Evolutionary conservation across 495 filamentous ascomycete species (phyloP).

Genomic region (Xylaria intraflava): DNA sequence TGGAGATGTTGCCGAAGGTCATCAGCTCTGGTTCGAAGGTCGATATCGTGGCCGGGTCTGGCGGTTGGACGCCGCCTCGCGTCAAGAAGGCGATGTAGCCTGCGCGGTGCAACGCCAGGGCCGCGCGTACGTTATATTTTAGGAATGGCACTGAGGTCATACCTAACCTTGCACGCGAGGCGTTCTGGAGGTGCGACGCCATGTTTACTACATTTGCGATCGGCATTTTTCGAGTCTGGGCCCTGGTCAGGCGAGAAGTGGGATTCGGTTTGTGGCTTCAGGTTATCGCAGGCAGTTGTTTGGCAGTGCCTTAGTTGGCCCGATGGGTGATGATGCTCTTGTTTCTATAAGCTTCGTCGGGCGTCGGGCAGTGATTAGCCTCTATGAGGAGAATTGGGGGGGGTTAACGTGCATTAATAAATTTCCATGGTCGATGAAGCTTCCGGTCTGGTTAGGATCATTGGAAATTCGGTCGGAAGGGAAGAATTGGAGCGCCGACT

Average conservation of each 20-base stretch:
- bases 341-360: too few relatives aligned
- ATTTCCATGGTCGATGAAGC: neutral
- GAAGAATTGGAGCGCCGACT: slow-evolving; percentile 8
- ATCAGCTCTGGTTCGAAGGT: slow-evolving; percentile 53
- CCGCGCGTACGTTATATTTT: slow-evolving; percentile 70
- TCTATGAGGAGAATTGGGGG: neutral
- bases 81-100: slow-evolving; percentile 81
- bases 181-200: slow-evolving; percentile 93
- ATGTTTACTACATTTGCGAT: slow-evolving; percentile 72
- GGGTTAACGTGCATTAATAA: neutral
- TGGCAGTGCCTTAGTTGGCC: neutral
- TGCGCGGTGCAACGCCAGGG: slow-evolving; percentile 68
- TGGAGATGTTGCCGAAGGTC: slow-evolving; percentile 71
- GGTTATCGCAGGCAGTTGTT: neutral
- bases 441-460: neutral
- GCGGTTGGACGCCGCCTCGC: slow-evolving; percentile 64
- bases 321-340: too few relatives aligned
- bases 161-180: slow-evolving; percentile 74
- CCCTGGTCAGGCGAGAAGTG: neutral
- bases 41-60: slow-evolving; percentile 45
- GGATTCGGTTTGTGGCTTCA: neutral
- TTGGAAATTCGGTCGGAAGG: slow-evolving; percentile 11
- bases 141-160: slow-evolving; percentile 79
- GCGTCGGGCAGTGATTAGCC: too few relatives aligned
- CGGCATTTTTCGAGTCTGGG: slow-evolving; percentile 58